These are phyloP conservation scores for Phaffomyces opuntiae DNA, from an alignment of 805 yeast species.

Conservation along the genomic window DNA sequence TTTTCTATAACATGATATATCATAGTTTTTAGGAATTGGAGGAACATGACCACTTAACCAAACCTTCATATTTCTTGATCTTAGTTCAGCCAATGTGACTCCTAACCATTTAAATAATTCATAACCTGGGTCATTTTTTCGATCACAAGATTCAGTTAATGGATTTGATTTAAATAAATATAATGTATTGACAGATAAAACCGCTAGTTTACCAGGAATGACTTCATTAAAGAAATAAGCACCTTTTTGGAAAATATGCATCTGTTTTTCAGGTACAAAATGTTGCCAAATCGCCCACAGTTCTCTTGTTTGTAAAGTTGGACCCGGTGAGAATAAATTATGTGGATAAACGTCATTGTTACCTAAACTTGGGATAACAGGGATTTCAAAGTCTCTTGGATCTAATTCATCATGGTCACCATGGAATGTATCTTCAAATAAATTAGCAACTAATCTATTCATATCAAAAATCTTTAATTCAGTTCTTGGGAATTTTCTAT, in stretches of 20 bases:
- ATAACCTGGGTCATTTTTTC: constrained; percentile 71
- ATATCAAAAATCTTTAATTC: constrained; percentile 64
- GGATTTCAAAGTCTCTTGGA: constrained; percentile 39
- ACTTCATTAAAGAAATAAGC: constrained; percentile 72
- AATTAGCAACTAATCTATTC: constrained; percentile 50
- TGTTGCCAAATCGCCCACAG: constrained; percentile 65
- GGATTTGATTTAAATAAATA: constrained; percentile 75
- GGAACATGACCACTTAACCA: constrained; percentile 91
- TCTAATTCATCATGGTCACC: constrained; percentile 24
- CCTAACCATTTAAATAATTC: constrained; percentile 75
- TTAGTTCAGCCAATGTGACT: constrained; percentile 60
- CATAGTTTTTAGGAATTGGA: constrained; percentile 73
- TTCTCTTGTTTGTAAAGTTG: constrained; percentile 81
- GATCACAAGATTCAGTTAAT: constrained; percentile 72
- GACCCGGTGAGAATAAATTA: constrained; percentile 78
- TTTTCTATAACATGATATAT: constrained; percentile 64
- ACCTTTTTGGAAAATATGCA: constrained; percentile 67
- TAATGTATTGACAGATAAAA: constrained; percentile 70
- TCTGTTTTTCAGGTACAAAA: constrained; percentile 71
- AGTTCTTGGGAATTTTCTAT: constrained; percentile 65
- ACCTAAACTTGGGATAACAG: constrained; percentile 68
- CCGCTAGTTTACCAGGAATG: constrained; percentile 73
- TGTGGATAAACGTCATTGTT: constrained; percentile 90
- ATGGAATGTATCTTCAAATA: constrained; percentile 46
- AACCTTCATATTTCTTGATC: constrained; percentile 70